These are phyloP conservation scores for Deuterostichococcus epilithicus DNA, from an alignment of 139 green algal species.

Conservation along the genomic window DNA sequence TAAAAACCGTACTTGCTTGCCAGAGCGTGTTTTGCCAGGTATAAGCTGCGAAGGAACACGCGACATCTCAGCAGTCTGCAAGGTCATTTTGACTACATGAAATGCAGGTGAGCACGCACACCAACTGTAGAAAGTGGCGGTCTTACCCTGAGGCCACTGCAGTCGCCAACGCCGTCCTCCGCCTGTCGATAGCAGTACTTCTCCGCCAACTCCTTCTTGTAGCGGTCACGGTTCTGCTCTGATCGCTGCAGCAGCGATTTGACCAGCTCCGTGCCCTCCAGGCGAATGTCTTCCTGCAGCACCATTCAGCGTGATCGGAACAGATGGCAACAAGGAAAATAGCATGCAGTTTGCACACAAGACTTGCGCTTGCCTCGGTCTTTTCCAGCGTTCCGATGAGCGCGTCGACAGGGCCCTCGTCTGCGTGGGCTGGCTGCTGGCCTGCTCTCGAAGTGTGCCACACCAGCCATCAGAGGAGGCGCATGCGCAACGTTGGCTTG, in stretches of 20 bases:
- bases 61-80: background rate
- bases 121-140: background rate
- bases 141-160: constrained; percentile 51
- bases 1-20: too few species aligned
- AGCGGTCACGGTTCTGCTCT: constrained; percentile 17
- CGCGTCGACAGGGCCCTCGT: background rate
- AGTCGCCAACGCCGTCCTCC: constrained; percentile 75
- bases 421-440: background rate
- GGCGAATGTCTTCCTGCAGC: background rate
- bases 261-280: constrained; percentile 17
- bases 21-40: too few species aligned
- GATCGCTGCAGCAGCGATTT: constrained; percentile 14
- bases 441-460: background rate
- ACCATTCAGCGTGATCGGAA: background rate
- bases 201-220: constrained; percentile 50
- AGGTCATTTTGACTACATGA: background rate
- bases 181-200: constrained; percentile 73
- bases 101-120: background rate
- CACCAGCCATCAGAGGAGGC: too few species aligned
- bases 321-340: background rate
- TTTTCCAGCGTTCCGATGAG: background rate
- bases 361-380: background rate
- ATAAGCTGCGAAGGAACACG: constrained; percentile 22
- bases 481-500: too few species aligned
- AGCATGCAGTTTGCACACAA: too few species aligned